Evolutionary conservation across 2,329 filamentous ascomycete species (phyloP), one percentile per base, ranked within the genome.

Genomic region (Talaromyces rugulosus): DNA sequence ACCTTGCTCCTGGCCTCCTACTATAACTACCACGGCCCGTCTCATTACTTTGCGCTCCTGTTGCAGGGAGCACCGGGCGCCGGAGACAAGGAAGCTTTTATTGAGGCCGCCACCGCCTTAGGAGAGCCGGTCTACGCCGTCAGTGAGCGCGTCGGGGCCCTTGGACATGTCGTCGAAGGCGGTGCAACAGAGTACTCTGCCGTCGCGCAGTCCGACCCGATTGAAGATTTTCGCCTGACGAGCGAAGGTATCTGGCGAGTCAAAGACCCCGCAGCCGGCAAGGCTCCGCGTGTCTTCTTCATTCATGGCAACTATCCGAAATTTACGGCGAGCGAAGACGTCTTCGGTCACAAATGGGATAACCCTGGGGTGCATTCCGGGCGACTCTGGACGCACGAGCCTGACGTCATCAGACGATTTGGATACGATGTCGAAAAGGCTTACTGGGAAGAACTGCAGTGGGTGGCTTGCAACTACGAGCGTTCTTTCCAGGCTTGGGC

Each of bases 281-380:
- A 69, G 23, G 58, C 75, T 6, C 75, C 75, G 1, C 72, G 67
- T 3, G 66, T 73, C 12, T 75, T 77, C 60, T 78, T 78, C 50
- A 69, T 79, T 36, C 76, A 79, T 60, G 75, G 75, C 28, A 77
- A 78, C 59, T 72, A 76, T 52, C 77, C 77, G 30, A 78, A 78
- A 60, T 75, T 79, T 57, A 76, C 78, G 51, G 76, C 77, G 0
- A 69, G 70, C 4, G 74, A 74, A 52, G 71, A 73, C 11, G 68
- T 78, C 3, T 78, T 77, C 56, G 77, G 75, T 7, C 64, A 69
- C 47, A 68, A 70, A 3, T 77, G 71, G 67, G 77, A 77, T 54
- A 75, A 72, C 2, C 68, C 71, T 1, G 75, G 73, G 0, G 61
- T 74, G 6, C 71, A 73, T 18, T 61, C 73, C 3, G 74, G 75